These are phyloP conservation scores for Fonsecaea multimorphosa DNA, from an alignment of 2,329 filamentous ascomycete species.

Conservation along the genomic window DNA sequence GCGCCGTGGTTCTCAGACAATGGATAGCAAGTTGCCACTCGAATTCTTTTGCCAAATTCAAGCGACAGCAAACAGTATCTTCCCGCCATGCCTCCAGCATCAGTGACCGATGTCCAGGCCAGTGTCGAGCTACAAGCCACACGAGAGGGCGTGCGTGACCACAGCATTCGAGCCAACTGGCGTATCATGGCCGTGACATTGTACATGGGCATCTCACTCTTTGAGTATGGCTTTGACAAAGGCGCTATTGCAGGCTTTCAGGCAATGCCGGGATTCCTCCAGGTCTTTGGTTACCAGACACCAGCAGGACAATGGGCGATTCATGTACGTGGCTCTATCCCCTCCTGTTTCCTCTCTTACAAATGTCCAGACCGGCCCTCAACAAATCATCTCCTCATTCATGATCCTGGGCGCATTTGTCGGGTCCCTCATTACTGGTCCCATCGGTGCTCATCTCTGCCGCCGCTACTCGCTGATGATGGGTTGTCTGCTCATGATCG, in stretches of 20 bases:
- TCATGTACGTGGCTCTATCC: constrained; percentile 38
- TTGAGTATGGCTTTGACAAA: constrained; percentile 59
- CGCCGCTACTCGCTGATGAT: constrained; percentile 53
- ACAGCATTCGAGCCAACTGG: not conserved
- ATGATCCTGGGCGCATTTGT: constrained; percentile 54
- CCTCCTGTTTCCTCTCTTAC: constrained; percentile 17
- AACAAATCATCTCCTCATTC: constrained; percentile 42
- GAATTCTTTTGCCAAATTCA: not conserved
- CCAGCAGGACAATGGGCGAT: not conserved
- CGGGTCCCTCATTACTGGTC: constrained; percentile 42
- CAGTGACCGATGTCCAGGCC: not conserved
- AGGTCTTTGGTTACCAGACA: constrained; percentile 49
- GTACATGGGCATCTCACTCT: constrained; percentile 44
- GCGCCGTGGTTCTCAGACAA: not conserved
- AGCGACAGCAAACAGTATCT: not conserved
- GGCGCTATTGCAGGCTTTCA: constrained; percentile 8
- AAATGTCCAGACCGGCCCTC: not conserved
- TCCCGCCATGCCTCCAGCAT: not conserved
- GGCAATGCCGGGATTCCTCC: constrained; percentile 49
- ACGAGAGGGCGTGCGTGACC: not conserved
- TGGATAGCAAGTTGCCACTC: not conserved
- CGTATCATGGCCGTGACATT: not conserved
- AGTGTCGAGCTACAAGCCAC: not conserved
- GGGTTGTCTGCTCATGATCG: constrained; percentile 56
- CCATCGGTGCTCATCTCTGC: constrained; percentile 43